Evolutionary conservation across 345 rosid genomes (phyloP).

Genomic region (Jatropha curcas): DNA sequence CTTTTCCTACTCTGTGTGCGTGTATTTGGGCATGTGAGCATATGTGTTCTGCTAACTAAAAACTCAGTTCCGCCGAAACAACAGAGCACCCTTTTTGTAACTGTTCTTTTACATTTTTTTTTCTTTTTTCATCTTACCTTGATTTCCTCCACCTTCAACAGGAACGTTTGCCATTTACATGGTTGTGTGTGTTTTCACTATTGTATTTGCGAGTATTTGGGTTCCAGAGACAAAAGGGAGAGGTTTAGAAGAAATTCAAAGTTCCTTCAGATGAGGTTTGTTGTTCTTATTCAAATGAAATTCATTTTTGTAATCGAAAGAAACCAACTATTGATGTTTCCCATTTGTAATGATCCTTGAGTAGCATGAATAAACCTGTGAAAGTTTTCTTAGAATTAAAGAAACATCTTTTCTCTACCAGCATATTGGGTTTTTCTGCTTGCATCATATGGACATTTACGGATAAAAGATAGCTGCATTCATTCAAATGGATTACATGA

Average conservation of each 20-base stretch:
- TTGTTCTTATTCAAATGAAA: constrained; percentile 6
- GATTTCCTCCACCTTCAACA: constrained; percentile 35
- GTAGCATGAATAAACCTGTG: background rate
- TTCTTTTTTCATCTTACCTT: background rate
- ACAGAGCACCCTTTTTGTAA: background rate
- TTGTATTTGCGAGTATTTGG: constrained; percentile 61
- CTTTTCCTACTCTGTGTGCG: constrained; percentile 18
- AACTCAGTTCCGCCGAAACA: background rate
- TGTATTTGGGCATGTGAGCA: background rate
- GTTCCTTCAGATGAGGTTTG: constrained; percentile 71
- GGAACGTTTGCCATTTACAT: constrained; percentile 82
- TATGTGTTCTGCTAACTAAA: background rate
- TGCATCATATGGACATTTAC: background rate
- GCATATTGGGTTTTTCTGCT: constrained; percentile 2
- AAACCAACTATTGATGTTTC: background rate
- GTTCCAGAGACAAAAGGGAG: constrained; percentile 97
- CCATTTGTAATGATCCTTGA: background rate
- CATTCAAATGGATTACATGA: no score
- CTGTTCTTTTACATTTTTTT: background rate
- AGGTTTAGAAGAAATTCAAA: constrained; percentile 85
- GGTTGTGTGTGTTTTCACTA: constrained; percentile 56
- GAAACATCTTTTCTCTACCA: constrained; percentile 21
- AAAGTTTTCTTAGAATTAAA: background rate
- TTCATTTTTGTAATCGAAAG: constrained; percentile 8
- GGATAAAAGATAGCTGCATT: background rate